Percentiles rank a stretch among this genome's conserved stretches.
Evolutionary conservation across 2,329 filamentous ascomycete genomes (phyloP).

Genomic region (Aspergillus calidoustus): DNA sequence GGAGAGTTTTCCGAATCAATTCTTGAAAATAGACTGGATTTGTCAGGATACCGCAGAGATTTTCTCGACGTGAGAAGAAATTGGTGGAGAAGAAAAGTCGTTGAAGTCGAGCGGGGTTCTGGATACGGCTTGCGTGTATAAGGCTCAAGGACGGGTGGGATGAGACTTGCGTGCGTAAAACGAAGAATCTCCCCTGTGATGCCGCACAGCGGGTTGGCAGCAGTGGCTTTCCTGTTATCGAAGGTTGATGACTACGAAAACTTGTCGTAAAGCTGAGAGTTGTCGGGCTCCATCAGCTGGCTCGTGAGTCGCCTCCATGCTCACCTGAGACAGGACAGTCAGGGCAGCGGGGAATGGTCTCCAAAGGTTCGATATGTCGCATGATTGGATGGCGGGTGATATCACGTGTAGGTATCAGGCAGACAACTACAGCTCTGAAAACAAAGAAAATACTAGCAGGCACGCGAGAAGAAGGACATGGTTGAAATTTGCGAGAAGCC

Average conservation of each 20-base stretch:
- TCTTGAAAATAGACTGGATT: not conserved
- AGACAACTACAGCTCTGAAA: not conserved
- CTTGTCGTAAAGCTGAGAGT: not conserved
- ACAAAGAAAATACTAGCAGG: not conserved
- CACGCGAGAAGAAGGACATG: not conserved
- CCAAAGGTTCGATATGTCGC: not conserved
- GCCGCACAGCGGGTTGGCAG: not conserved
- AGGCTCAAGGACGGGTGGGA: not conserved
- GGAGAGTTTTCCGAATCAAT: not conserved
- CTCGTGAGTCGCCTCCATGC: not conserved
- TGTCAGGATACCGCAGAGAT: not conserved
- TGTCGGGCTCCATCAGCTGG: not conserved
- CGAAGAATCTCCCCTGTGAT: not conserved
- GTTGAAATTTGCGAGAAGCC: not conserved
- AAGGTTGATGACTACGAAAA: conserved; percentile 6
- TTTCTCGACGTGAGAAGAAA: not conserved
- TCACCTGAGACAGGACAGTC: not conserved
- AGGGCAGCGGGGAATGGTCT: not conserved
- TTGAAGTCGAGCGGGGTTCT: conserved; percentile 6
- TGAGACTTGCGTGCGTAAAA: not conserved
- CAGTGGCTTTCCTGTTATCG: not conserved
- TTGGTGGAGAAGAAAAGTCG: not conserved
- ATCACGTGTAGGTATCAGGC: not conserved
- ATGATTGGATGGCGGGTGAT: not conserved
- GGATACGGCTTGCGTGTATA: conserved; percentile 10